Base-by-base conservation (phyloP, 768 basidiomycete species). In the Pleurotus salmoneostramineus region DNA sequence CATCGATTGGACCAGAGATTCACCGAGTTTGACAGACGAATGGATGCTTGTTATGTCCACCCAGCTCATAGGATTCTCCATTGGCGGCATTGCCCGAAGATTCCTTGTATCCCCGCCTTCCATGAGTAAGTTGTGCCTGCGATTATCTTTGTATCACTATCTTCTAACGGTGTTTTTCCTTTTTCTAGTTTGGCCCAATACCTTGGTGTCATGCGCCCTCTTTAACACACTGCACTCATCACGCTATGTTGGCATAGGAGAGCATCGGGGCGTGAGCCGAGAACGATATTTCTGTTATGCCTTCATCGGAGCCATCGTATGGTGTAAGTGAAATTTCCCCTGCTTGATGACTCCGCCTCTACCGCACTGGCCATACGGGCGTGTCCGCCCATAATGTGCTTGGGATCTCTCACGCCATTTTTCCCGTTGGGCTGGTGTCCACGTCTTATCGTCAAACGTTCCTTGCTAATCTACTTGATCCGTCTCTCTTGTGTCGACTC, bases 171-270 rank as follows among this genome's bases (percentile, higher is more conserved):
- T 36, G n/a, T 17, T 60, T 54, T 56, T 58, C 31, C 33, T 32
- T 50, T 40, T 34, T 52, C 17, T 46, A 84, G 86, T 91, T 45
- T 91, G 89, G 89, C 89, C 89, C 1, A 79, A 81, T 57, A 84
- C 84, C 42, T 75, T 91, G 4, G 89, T 90, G 10, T 75, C 80
- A 0, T 88, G 87, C 63, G 84, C 86, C 2, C 69, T 90, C 3
- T 89, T 88, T 68, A 90, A 91, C 61, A 91, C 88, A 0, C 76
- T 91, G 6, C 89, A 91, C 66, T 81, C 82, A 0, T 77, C 83
- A 54, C 76, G 72, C 37, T 83, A 84, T 60, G 78, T 78, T 32
- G 84, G 84, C 0, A 76, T 82, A 54, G 83, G 83, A 1, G 65
- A 72, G 12, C 77, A 77, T 40, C 80, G 78, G 21, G 83, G 83